Evolutionary conservation across 768 basidiomycete genomes (phyloP).

Genomic region (Lactarius psammicola): DNA sequence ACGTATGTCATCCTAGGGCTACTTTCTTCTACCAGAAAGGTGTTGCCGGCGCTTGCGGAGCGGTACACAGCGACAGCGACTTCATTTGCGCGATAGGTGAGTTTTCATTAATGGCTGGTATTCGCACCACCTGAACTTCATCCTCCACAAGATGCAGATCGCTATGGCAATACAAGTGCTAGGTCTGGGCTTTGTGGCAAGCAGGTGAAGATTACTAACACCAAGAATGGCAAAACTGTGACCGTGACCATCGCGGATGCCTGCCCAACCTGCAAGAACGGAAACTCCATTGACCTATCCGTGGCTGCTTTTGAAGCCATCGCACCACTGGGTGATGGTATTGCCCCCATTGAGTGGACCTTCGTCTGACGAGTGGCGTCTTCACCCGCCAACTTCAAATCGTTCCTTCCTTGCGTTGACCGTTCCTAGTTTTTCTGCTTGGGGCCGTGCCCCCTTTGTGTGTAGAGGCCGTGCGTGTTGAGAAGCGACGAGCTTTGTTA

Average conservation of each 20-base stretch:
- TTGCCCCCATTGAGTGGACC: slow-evolving; percentile 52
- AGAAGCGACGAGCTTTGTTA: slow-evolving; percentile 33
- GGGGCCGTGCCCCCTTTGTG: slow-evolving; percentile 26
- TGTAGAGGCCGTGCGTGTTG: slow-evolving; percentile 26
- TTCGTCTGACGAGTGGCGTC: slow-evolving; percentile 12
- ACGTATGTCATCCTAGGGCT: slow-evolving; percentile 32
- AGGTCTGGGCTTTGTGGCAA: slow-evolving; percentile 63
- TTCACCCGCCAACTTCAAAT: slow-evolving; percentile 11
- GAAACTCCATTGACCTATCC: slow-evolving; percentile 75
- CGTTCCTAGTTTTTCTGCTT: slow-evolving; percentile 7
- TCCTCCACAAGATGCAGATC: slow-evolving; percentile 43
- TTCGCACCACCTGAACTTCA: not conserved
- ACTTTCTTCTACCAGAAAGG: slow-evolving; percentile 53
- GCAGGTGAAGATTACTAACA: slow-evolving; percentile 62
- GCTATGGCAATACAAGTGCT: slow-evolving; percentile 49
- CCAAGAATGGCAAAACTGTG: slow-evolving; percentile 54
- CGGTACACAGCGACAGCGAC: slow-evolving; percentile 51
- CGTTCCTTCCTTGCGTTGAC: slow-evolving; percentile 22
- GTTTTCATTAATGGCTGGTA: slow-evolving; percentile 20
- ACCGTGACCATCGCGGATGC: slow-evolving; percentile 70
- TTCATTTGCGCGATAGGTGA: slow-evolving; percentile 63
- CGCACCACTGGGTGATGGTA: slow-evolving; percentile 48
- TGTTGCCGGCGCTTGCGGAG: slow-evolving; percentile 78
- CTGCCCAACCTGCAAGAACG: slow-evolving; percentile 60
- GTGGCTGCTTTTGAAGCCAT: slow-evolving; percentile 61